Conservation (phyloP, 768 basidiomycete species). For the Panus rudis region DNA sequence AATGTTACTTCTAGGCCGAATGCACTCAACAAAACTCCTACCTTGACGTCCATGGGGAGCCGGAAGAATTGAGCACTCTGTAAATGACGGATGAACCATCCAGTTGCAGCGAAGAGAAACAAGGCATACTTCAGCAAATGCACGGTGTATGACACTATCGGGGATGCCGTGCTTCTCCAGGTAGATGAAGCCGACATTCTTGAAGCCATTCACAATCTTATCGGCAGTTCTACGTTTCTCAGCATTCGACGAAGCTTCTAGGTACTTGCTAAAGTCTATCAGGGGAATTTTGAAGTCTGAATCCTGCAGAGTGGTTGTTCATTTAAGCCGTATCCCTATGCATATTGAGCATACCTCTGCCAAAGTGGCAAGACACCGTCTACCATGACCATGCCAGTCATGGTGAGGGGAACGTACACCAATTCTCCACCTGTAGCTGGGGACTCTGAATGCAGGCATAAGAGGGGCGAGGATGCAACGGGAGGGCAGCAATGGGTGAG, state of each 20-base stretch:
- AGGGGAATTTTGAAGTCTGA: constrained; percentile 50
- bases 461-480: too few relatives aligned
- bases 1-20: neutral
- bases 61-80: constrained; percentile 76
- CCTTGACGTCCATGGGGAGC: constrained; percentile 58
- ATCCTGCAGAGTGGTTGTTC: neutral
- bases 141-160: constrained; percentile 43
- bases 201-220: constrained; percentile 71
- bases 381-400: neutral
- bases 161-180: constrained; percentile 68
- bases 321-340: neutral
- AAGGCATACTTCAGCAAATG: constrained; percentile 54
- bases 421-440: too few relatives aligned
- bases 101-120: neutral
- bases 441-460: too few relatives aligned
- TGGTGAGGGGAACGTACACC: too few relatives aligned
- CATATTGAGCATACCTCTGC: neutral
- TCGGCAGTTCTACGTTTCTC: constrained; percentile 60
- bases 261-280: constrained; percentile 71
- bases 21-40: constrained; percentile 13
- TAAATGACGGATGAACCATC: neutral
- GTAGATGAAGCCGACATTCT: constrained; percentile 77
- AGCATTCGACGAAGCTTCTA: constrained; percentile 35
- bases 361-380: constrained; percentile 2
- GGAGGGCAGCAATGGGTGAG: too few relatives aligned